Percentiles rank a stretch among this genome's conserved stretches.
Evolutionary conservation across 345 rosid genomes (phyloP).

Genomic region (Bruguiera parviflora): DNA sequence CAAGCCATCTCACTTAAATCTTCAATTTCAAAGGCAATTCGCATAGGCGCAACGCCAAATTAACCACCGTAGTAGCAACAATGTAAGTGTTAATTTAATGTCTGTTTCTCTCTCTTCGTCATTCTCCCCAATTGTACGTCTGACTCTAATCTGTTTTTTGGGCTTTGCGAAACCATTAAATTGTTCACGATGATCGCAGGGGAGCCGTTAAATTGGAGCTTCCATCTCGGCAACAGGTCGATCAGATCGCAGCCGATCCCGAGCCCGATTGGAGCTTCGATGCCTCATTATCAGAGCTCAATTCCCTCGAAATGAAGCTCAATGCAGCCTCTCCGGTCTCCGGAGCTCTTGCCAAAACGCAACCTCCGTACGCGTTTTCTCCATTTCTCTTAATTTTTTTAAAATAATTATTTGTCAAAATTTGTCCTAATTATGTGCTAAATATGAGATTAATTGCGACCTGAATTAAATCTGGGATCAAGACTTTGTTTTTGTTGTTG

Average conservation of each 20-base stretch:
- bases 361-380: slow-evolving; percentile 35
- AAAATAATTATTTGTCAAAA: not conserved
- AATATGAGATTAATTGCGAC: not conserved
- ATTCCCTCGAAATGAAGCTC: slow-evolving; percentile 62
- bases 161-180: too few relatives aligned
- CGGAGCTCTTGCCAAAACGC: slow-evolving; percentile 41
- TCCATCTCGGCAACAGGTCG: slow-evolving; percentile 49
- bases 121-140: too few relatives aligned
- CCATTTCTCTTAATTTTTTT: not conserved
- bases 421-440: not conserved
- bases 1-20: too few relatives aligned
- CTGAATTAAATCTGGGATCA: too few relatives aligned
- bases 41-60: too few relatives aligned
- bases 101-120: too few relatives aligned
- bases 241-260: slow-evolving; percentile 63
- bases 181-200: slow-evolving; percentile 34
- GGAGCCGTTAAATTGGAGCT: slow-evolving; percentile 55
- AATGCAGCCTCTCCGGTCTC: slow-evolving; percentile 36
- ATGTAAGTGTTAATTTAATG: too few relatives aligned
- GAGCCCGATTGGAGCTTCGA: slow-evolving; percentile 74
- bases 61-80: too few relatives aligned
- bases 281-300: slow-evolving; percentile 52
- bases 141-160: too few relatives aligned
- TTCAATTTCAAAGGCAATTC: too few relatives aligned
- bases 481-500: too few relatives aligned